Evolutionary conservation across 495 filamentous ascomycete species (phyloP).

Genomic region (Lindgomyces ingoldianus): DNA sequence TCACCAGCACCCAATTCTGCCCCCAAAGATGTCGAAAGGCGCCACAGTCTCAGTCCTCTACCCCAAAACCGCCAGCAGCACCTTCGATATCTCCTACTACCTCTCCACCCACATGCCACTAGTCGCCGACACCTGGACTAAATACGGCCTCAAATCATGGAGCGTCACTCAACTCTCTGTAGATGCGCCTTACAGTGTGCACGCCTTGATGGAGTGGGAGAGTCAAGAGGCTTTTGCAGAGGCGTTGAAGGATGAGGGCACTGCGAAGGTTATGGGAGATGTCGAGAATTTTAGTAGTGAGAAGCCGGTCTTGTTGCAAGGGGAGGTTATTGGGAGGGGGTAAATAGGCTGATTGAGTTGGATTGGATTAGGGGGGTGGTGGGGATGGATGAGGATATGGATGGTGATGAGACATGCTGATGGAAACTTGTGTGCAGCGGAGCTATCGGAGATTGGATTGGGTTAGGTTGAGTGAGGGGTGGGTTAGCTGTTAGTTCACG

Average conservation of each 20-base stretch:
- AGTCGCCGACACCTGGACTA: constrained; percentile 28
- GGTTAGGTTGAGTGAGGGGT: neutral
- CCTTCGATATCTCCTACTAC: constrained; percentile 41
- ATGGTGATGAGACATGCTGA: no score
- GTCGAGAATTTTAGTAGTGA: constrained; percentile 32
- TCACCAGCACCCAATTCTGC: neutral
- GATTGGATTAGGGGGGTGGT: no score
- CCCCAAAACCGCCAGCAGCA: constrained; percentile 28
- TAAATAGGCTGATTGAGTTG: neutral
- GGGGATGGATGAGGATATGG: no score
- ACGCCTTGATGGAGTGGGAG: constrained; percentile 33
- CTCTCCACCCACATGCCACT: constrained; percentile 38
- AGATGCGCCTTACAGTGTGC: constrained; percentile 25
- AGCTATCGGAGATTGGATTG: neutral
- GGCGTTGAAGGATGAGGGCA: constrained; percentile 21
- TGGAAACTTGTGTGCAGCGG: no score
- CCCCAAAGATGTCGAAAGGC: constrained; percentile 16
- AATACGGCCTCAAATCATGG: constrained; percentile 33
- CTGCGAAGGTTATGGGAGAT: constrained; percentile 33
- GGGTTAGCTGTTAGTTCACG: neutral
- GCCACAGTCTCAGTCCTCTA: constrained; percentile 28
- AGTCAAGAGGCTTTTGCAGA: constrained; percentile 28
- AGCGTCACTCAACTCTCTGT: constrained; percentile 13
- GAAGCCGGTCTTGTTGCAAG: constrained; percentile 17
- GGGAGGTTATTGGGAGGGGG: constrained; percentile 3